Percentiles rank a stretch among this genome's conserved stretches.
These are phyloP conservation scores for Climacium dendroides DNA, from an alignment of 225 moss, liverwort and hornwort species.

Conservation along the genomic window DNA sequence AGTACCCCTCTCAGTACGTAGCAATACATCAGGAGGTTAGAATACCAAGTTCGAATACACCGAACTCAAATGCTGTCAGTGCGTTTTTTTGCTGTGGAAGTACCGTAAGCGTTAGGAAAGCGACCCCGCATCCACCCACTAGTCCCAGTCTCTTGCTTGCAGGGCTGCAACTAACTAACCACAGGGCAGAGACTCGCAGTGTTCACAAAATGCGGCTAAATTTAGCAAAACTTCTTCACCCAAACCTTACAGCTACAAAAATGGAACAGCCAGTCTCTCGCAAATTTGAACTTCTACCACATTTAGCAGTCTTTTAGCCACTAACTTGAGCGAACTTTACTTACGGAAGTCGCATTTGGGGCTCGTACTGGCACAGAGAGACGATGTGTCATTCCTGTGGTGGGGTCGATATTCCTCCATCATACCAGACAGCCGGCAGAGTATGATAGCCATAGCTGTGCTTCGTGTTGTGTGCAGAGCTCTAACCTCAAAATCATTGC, in stretches of 20 bases:
- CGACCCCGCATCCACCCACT: conserved; percentile 8
- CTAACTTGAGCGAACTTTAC: too few species aligned
- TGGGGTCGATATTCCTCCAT: neutral
- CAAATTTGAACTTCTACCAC: neutral
- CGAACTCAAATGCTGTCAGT: neutral
- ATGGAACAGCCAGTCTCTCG: neutral
- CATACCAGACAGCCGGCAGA: neutral
- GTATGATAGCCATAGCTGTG: neutral
- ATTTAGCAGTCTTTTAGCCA: neutral
- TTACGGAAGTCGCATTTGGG: neutral
- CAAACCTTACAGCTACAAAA: neutral
- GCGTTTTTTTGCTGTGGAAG: neutral
- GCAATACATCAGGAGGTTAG: neutral
- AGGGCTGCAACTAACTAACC: neutral
- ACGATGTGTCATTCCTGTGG: conserved; percentile 6
- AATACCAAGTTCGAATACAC: neutral
- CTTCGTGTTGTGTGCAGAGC: neutral
- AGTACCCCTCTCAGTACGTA: neutral
- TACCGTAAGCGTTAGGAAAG: neutral
- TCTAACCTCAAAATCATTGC: neutral
- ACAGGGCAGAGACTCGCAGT: neutral
- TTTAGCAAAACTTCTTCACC: neutral
- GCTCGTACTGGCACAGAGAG: neutral
- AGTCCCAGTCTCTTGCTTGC: neutral
- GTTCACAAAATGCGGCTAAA: neutral